Percentiles rank a stretch among this genome's conserved stretches.
These are phyloP conservation scores for Dactylella cylindrospora DNA, from an alignment of 2,329 filamentous ascomycete genomes.

Conservation along the genomic window DNA sequence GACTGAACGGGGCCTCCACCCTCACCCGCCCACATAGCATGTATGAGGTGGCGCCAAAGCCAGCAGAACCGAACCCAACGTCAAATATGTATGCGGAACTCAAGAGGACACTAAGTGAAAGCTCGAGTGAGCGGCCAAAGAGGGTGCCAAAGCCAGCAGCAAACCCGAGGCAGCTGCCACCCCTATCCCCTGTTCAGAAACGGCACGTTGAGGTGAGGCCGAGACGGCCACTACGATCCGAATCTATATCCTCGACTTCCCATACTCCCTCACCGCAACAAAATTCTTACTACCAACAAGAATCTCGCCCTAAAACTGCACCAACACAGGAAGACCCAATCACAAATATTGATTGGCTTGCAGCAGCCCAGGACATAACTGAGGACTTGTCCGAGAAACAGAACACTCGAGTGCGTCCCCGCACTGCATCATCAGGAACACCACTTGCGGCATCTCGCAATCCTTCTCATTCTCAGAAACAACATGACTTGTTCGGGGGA, in stretches of 20 bases:
- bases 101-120: slow-evolving; percentile 34
- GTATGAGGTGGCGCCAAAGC: slow-evolving; percentile 30
- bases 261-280: slow-evolving; percentile 28
- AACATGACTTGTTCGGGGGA: slow-evolving; percentile 26
- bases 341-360: slow-evolving; percentile 24
- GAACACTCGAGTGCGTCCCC: slow-evolving; percentile 4
- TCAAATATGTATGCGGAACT: slow-evolving; percentile 38
- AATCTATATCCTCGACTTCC: neutral
- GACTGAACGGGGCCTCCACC: slow-evolving; percentile 35
- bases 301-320: slow-evolving; percentile 10
- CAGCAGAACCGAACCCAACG: slow-evolving; percentile 6
- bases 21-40: slow-evolving; percentile 25
- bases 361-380: slow-evolving; percentile 16
- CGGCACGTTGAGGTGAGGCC: slow-evolving; percentile 35
- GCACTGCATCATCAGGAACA: slow-evolving; percentile 10
- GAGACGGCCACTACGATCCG: slow-evolving; percentile 10
- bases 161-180: slow-evolving; percentile 15
- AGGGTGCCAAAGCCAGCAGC: slow-evolving; percentile 5
- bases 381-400: slow-evolving; percentile 6
- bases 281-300: slow-evolving; percentile 30
- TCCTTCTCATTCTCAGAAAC: neutral
- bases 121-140: slow-evolving; percentile 37
- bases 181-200: slow-evolving; percentile 27
- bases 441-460: slow-evolving; percentile 17
- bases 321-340: slow-evolving; percentile 5